Base-by-base conservation (phyloP, 306 rosid genomes). In the Acacia confusa region DNA sequence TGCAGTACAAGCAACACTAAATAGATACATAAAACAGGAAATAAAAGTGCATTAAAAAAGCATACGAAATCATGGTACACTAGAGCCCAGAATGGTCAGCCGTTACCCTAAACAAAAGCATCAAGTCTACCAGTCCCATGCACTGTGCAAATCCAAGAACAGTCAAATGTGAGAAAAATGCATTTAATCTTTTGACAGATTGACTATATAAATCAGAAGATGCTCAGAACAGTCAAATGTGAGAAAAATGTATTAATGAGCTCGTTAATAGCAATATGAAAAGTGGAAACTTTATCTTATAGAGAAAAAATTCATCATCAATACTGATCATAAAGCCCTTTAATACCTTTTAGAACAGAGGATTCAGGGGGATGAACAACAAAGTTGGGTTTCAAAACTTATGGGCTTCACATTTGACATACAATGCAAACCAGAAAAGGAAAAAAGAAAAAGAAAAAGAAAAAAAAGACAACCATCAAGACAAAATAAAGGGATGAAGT, bases 121-220 rank as follows among this genome's bases (percentile, higher is more conserved):
- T 61, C 19, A 27, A 61, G 41, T 30, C 70, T 5, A 64, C 41
- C 20, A 64, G 10, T 30, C 41, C 11, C 38, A 64, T 28, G 70
- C 38, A 67, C 57, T 74, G 60, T 36, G 69, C 60, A 64, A 13
- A 84, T 30, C 17, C 24, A 61, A 72, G 43, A 67, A 65, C 36
- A 64, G 24, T 17, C 38, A 82, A 43, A 41, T 20, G 69, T 20
- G 41, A 72, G 28, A 57, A 43, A 22, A 57, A 45, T 36, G 60
- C 38, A 30, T 77, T 45, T 65, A 72, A 22, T 25, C 53, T 20
- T 6, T 41, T 41, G 40, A 65, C 6, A 58, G 68, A 68, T 36
- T n/a, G 30, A 48, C 22, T 36, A 30, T 45, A 66, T 65, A 20
- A 40, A 45, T 58, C 40, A 66, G 63, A 47, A 52, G 32, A 27